phyloP scores from a whole-genome alignment of 306 rosid genomes.

The Cicer pinnatifidum region DNA sequence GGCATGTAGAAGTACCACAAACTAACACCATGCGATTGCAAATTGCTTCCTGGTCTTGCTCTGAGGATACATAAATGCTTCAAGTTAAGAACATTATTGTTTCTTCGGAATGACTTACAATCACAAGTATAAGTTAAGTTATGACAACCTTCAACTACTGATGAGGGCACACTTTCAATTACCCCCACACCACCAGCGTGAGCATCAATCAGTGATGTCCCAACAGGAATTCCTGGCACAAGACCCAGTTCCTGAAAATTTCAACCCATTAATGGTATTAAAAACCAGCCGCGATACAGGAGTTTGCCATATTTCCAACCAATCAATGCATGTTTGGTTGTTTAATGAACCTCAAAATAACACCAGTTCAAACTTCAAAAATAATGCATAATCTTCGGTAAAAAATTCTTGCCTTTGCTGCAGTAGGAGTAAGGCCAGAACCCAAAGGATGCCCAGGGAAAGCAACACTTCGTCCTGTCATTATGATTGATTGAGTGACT shows the following conservation, averaged over 20 bases:
- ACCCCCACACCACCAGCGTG: conserved; percentile 99
- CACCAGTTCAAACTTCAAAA: conserved; percentile 60
- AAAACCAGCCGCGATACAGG: conserved; percentile 16
- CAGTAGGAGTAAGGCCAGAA: conserved; percentile 86
- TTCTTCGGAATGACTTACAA: conserved; percentile 37
- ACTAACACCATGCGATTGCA: conserved; percentile 83
- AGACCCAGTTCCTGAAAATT: conserved; percentile 86
- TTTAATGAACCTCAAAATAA: conserved; percentile 53
- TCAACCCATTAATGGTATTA: conserved; percentile 36
- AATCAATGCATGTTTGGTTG: conserved; percentile 45
- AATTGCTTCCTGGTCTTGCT: conserved; percentile 63
- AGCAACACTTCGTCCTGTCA: conserved; percentile 97
- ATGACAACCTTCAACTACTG: conserved; percentile 62
- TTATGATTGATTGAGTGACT: conserved; percentile 44
- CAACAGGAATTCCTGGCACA: conserved; percentile 89
- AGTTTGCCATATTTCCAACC: conserved; percentile 42
- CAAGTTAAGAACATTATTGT: conserved; percentile 33
- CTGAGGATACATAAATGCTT: conserved; percentile 51
- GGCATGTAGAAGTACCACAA: conserved; percentile 98
- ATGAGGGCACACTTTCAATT: conserved; percentile 74
- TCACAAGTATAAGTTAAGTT: conserved; percentile 33
- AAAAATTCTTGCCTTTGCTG: conserved; percentile 84
- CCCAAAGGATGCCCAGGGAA: conserved; percentile 98
- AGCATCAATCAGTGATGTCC: conserved; percentile 92
- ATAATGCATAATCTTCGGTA: conserved; percentile 56